A percentile compares a stretch with the other conserved stretches of the same genome.
Conservation (phyloP, 2,329 filamentous ascomycete genomes). For the Neopestalotiopsis sp. region DNA sequence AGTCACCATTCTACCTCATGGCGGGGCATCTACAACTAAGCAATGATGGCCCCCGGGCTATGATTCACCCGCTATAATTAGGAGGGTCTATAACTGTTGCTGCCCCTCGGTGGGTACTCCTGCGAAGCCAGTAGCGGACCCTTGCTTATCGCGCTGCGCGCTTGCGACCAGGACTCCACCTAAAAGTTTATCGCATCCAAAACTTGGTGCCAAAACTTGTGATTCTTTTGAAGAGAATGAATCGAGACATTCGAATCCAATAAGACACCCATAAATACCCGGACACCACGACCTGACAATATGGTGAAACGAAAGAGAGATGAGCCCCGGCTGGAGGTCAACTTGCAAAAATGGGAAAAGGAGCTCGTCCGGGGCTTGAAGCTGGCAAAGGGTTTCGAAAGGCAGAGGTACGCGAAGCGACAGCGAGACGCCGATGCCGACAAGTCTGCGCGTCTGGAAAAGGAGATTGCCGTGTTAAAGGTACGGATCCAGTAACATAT, state of each 20-base stretch:
- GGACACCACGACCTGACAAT: conserved; percentile 4
- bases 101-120: conserved; percentile 3
- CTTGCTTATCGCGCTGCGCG: neutral
- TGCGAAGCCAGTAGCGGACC: neutral
- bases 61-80: neutral
- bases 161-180: conserved; percentile 5
- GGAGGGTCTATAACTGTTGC: neutral
- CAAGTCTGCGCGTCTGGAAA: conserved; percentile 65
- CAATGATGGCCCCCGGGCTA: neutral
- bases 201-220: conserved; percentile 6
- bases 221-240: neutral
- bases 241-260: neutral
- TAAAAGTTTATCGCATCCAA: conserved; percentile 10
- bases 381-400: conserved; percentile 75
- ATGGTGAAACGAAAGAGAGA: conserved; percentile 67
- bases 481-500: conserved; percentile 38
- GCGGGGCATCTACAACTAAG: neutral
- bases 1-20: neutral
- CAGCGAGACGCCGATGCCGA: conserved; percentile 55
- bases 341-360: conserved; percentile 61
- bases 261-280: no score
- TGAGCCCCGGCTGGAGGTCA: conserved; percentile 52
- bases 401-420: conserved; percentile 74
- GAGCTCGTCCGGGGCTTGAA: conserved; percentile 73
- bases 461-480: conserved; percentile 63